These are phyloP conservation scores for Cornus controversa DNA, from an alignment of 148 eudicot species.

Conservation along the genomic window DNA sequence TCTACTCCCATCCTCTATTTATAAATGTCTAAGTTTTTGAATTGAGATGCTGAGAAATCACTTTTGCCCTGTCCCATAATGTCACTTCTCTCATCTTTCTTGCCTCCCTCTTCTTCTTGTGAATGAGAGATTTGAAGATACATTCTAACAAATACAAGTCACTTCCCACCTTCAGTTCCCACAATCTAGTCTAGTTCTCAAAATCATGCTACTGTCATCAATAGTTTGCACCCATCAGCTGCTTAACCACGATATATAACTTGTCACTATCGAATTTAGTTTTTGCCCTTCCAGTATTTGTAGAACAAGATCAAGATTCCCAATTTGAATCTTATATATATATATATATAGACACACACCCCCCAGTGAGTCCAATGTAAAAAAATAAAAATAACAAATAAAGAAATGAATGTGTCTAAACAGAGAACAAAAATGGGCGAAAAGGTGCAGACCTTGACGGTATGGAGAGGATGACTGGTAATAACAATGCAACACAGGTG, in stretches of 20 bases:
- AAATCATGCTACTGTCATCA: not conserved
- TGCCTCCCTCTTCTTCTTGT: not conserved
- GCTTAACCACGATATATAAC: too few relatives aligned
- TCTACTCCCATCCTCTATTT: not conserved
- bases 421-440: not conserved
- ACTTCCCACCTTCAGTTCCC: not conserved
- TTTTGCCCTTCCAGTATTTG: not conserved
- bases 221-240: too few relatives aligned
- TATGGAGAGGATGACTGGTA: slow-evolving; percentile 90
- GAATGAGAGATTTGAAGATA: not conserved
- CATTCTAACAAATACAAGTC: not conserved
- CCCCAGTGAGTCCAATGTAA: slow-evolving; percentile 1
- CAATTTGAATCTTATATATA: not conserved
- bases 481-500: slow-evolving; percentile 80
- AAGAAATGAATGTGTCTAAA: not conserved
- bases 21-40: not conserved
- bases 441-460: slow-evolving; percentile 69
- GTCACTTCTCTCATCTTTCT: too few relatives aligned
- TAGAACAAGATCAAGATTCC: not conserved
- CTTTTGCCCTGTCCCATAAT: not conserved
- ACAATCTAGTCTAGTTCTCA: not conserved
- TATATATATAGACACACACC: not conserved
- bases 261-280: too few relatives aligned
- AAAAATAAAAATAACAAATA: not conserved
- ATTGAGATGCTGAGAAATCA: not conserved